Evolutionary conservation across 345 rosid genomes (phyloP), one percentile per base, ranked within the genome.

Genomic region (Corchorus capsularis): DNA sequence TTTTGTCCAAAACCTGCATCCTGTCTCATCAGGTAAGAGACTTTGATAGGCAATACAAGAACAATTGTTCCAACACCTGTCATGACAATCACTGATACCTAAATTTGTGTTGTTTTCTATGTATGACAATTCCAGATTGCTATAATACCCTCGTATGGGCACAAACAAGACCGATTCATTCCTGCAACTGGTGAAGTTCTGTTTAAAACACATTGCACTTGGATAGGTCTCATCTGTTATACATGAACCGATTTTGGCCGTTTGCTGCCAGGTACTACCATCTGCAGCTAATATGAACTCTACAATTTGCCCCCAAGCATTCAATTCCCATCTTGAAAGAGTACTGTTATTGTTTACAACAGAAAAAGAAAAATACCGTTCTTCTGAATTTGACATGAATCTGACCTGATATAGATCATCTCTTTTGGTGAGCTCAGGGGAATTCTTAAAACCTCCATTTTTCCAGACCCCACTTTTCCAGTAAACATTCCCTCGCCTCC

Each of bases 11-110:
- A 84, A 87, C 67, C 69, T 77, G 63, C 90, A 92, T 39, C 88
- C 90, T 12, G 72, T 78, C 27, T 84, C 92, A 69, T 86, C 81
- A 2, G 35, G 3, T 17, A 70, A 49, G 19, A 41, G 63, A 71
- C 78, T 34, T 50, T 54, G 72, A 56, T 83, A 90, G 14, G 90
- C 91, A 41, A 80, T 60, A 73, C 94, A 90, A 11, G 85, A 76
- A 81, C 93, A 87, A 76, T 90, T 86, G 69, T 72, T 85, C 93
- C 93, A 88, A 86, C 91, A 88, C 66, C 75, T 76, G 39, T 82
- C 81, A 71, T 86, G 93, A 72, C 90, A 88, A 72, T 88, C 93
- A 60, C 93, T 89, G 12, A 87, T 72, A 50, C 78, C 82, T 75
- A 79, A 45, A 75, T 70, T 80, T 12, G 75, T 27, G 46, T 83